phyloP scores from a whole-genome alignment of 2,329 filamentous ascomycete species.

The Pseudogymnoascus verrucosus region DNA sequence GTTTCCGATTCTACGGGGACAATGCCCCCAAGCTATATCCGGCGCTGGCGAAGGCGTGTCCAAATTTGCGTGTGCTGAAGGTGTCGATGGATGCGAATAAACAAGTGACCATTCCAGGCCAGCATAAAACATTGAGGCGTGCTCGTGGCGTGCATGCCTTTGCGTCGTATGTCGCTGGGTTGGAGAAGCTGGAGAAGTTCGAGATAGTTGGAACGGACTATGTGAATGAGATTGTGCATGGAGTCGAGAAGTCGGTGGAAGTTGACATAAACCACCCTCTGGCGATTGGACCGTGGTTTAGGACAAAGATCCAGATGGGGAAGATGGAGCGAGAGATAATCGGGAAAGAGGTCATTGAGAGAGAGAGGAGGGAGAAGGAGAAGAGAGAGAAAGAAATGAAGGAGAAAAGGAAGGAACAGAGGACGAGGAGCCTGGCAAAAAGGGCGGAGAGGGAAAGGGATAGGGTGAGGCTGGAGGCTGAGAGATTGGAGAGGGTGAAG shows the following conservation, averaged over 20 bases:
- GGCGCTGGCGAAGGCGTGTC: background rate
- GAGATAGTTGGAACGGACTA: background rate
- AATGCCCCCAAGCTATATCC: background rate
- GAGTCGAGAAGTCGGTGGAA: background rate
- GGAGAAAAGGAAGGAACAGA: background rate
- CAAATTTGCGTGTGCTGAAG: background rate
- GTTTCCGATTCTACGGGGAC: background rate
- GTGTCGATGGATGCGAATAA: background rate
- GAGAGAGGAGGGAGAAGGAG: background rate
- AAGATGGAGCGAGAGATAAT: background rate
- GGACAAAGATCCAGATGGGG: background rate
- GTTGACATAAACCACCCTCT: background rate
- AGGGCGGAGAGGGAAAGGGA: background rate
- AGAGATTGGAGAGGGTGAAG: background rate
- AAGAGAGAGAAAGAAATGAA: background rate
- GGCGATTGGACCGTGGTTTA: background rate
- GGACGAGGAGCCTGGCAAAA: background rate
- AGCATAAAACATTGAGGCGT: background rate
- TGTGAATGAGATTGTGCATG: background rate
- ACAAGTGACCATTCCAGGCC: too few species aligned
- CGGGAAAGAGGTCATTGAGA: background rate
- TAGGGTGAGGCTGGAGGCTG: background rate
- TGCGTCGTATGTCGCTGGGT: background rate
- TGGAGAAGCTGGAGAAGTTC: background rate
- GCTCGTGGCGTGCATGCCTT: background rate